Percentiles rank a stretch among this genome's conserved stretches.
These are phyloP conservation scores for Cucumis hystrix DNA, from an alignment of 306 rosid species.

Conservation along the genomic window DNA sequence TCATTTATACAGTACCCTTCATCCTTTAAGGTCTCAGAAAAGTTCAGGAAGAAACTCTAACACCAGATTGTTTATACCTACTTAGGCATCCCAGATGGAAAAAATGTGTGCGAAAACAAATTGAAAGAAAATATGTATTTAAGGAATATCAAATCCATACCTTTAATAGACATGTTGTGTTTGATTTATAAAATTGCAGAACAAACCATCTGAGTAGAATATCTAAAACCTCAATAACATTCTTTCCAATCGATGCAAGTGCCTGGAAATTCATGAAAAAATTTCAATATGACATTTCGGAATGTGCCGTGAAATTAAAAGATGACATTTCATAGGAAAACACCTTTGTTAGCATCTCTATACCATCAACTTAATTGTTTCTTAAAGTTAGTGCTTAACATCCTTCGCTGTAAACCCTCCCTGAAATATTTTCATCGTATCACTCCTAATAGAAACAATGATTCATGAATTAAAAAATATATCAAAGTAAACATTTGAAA, in stretches of 20 bases:
- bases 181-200: conserved; percentile 93
- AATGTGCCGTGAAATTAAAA: not conserved
- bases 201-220: conserved; percentile 89
- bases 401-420: conserved; percentile 92
- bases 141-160: conserved; percentile 19
- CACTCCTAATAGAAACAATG: conserved; percentile 47
- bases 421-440: conserved; percentile 86
- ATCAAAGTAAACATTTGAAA: not conserved
- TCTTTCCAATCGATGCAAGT: conserved; percentile 72
- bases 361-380: conserved; percentile 97
- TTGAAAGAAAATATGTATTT: not conserved
- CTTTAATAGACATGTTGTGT: conserved; percentile 94
- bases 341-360: conserved; percentile 92
- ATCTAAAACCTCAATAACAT: conserved; percentile 79
- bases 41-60: conserved; percentile 89
- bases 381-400: conserved; percentile 81
- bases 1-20: conserved; percentile 72
- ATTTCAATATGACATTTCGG: conserved; percentile 3
- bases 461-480: not conserved
- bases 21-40: conserved; percentile 66
- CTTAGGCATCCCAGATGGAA: not conserved
- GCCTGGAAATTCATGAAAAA: conserved; percentile 37
- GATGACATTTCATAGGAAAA: not conserved
- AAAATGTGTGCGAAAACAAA: not conserved
- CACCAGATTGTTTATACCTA: conserved; percentile 40